A percentile compares a stretch with the other conserved stretches of the same genome.
Evolutionary conservation across 1,284 basidiomycete genomes (phyloP).

Genomic region (Malassezia yamatoensis): DNA sequence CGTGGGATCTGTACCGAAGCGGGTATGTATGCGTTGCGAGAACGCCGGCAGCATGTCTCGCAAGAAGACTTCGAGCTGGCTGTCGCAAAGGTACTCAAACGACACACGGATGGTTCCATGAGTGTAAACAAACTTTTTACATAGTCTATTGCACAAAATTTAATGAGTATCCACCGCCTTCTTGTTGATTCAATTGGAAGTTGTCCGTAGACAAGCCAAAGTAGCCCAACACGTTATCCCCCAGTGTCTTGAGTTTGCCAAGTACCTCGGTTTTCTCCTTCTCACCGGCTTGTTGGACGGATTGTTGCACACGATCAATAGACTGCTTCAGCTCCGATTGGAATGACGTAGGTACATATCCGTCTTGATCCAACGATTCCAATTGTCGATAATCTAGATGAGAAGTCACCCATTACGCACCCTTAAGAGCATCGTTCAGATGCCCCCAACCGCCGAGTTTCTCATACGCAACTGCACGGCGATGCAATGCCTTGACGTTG

Average conservation of each 20-base stretch:
- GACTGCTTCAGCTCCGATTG: constrained; percentile 3
- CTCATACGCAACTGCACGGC: constrained; percentile 79
- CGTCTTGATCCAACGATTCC: constrained; percentile 8
- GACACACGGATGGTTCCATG: constrained; percentile 46
- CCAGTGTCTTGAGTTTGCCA: constrained; percentile 79
- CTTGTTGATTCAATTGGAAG: constrained; percentile 83
- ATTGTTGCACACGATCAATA: not conserved
- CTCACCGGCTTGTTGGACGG: not conserved
- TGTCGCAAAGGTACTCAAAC: constrained; percentile 67
- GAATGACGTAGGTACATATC: constrained; percentile 3
- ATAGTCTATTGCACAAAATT: constrained; percentile 55
- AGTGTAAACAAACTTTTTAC: constrained; percentile 49
- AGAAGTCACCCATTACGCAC: not conserved
- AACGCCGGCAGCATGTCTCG: constrained; percentile 84
- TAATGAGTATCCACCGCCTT: constrained; percentile 74
- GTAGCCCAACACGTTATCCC: constrained; percentile 65
- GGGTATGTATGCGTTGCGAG: constrained; percentile 92
- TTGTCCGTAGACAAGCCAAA: constrained; percentile 50
- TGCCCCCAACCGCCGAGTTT: constrained; percentile 69
- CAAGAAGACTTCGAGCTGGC: constrained; percentile 99
- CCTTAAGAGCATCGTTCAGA: constrained; percentile 64
- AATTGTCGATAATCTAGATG: constrained; percentile 7
- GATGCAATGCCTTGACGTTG: constrained; percentile 75
- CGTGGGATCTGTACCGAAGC: constrained; percentile 98
- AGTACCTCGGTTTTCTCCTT: constrained; percentile 82